These are phyloP conservation scores for Sphenostylis stenocarpa DNA, from an alignment of 306 rosid species.

Conservation along the genomic window DNA sequence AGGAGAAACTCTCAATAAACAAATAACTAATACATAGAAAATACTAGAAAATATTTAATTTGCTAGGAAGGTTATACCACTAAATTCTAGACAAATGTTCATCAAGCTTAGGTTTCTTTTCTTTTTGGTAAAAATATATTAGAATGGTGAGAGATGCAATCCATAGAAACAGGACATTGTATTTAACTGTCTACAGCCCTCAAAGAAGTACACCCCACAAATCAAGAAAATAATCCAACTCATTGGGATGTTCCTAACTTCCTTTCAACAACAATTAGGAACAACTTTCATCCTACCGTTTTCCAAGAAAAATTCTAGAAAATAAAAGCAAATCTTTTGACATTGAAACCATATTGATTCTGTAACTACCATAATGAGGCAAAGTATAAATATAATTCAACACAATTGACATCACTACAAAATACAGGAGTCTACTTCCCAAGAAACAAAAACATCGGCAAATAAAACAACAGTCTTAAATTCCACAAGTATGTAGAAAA, in stretches of 20 bases:
- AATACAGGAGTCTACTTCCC: background rate
- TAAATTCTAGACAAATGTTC: background rate
- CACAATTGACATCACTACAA: background rate
- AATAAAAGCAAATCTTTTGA: background rate
- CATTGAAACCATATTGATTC: slow-evolving; percentile 2
- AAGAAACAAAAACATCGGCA: slow-evolving; percentile 7
- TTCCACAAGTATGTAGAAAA: background rate
- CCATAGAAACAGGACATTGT: background rate
- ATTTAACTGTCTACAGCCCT: background rate
- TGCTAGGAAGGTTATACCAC: background rate
- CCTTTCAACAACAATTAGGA: background rate
- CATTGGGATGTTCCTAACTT: background rate
- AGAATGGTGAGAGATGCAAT: background rate
- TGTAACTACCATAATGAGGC: background rate
- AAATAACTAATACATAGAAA: background rate
- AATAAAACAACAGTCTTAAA: slow-evolving; percentile 6
- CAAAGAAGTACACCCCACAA: background rate
- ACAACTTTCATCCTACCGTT: background rate
- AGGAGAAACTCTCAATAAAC: slow-evolving; percentile 11
- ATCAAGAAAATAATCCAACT: slow-evolving; percentile 20
- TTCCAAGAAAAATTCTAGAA: background rate
- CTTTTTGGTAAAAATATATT: background rate
- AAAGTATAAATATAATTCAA: background rate
- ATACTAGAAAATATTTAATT: slow-evolving; percentile 1
- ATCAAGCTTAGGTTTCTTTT: background rate